Percentiles rank a stretch among this genome's conserved stretches.
Conservation (phyloP, 169 alveolate species). For the Plasmodium blacklocki region DNA sequence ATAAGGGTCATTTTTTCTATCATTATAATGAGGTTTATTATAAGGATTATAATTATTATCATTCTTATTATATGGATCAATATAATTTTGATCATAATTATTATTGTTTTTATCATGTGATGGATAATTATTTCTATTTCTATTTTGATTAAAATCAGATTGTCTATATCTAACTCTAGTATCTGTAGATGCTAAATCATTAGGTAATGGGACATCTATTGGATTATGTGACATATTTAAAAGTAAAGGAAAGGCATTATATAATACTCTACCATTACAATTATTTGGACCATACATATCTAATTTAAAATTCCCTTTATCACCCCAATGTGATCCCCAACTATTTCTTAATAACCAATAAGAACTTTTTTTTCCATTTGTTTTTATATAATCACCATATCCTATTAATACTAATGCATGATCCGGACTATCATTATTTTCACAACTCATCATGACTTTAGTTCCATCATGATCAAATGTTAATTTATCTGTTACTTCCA, state of each 20-base stretch:
- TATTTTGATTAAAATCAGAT: neutral
- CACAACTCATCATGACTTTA: conserved; percentile 73
- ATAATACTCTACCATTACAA: conserved; percentile 65
- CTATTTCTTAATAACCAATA: conserved; percentile 69
- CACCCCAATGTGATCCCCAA: conserved; percentile 72
- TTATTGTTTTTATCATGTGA: neutral
- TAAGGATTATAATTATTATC: neutral
- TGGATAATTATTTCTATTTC: neutral
- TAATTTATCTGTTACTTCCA: conserved; percentile 57
- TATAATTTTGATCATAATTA: neutral
- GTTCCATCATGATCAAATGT: conserved; percentile 79
- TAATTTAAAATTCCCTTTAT: conserved; percentile 48
- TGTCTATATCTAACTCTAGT: conserved; percentile 1
- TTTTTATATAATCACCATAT: conserved; percentile 71
- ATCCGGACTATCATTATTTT: conserved; percentile 46
- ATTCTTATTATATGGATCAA: neutral
- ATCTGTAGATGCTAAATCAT: conserved; percentile 53
- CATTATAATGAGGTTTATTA: neutral
- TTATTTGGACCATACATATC: conserved; percentile 68
- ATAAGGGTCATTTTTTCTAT: neutral
- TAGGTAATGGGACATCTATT: conserved; percentile 37
- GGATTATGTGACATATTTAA: conserved; percentile 19
- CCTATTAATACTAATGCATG: conserved; percentile 79
- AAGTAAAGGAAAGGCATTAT: conserved; percentile 62
- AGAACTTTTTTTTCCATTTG: conserved; percentile 57